Percentiles rank a stretch among this genome's conserved stretches.
Conservation (phyloP, 306 rosid genomes). For the Quercus agrifolia region DNA sequence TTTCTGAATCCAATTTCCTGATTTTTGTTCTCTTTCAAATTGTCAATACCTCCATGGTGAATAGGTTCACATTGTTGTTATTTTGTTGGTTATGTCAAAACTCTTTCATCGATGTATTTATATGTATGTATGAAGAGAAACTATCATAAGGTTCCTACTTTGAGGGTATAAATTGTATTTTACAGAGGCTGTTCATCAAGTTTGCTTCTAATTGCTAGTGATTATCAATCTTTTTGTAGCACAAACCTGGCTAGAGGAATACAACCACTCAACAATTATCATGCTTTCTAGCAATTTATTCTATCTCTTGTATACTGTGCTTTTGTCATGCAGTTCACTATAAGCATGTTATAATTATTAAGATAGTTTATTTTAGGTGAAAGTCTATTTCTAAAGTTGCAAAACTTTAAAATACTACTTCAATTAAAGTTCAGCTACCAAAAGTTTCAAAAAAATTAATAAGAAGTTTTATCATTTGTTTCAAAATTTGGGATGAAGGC, state of each 20-base stretch:
- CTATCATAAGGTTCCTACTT: not conserved
- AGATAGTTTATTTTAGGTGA: too few species aligned
- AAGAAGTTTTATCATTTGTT: too few species aligned
- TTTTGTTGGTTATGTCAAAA: not conserved
- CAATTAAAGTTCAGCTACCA: too few species aligned
- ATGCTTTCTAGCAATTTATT: not conserved
- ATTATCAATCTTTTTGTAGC: not conserved
- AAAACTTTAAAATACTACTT: too few species aligned
- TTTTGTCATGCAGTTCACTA: too few species aligned
- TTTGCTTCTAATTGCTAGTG: not conserved
- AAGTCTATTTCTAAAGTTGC: too few species aligned
- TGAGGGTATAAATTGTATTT: not conserved
- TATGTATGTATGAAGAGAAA: not conserved
- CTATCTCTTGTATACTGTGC: too few species aligned
- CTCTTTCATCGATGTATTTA: not conserved
- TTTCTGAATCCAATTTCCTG: conserved; percentile 3
- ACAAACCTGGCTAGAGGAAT: not conserved
- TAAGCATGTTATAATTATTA: too few species aligned
- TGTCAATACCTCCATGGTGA: not conserved
- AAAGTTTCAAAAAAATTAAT: too few species aligned
- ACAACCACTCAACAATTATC: not conserved
- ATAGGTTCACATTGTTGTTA: not conserved
- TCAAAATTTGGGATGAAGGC: too few species aligned
- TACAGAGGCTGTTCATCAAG: not conserved
- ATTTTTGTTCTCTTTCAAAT: not conserved